phyloP scores from a whole-genome alignment of 2,329 filamentous ascomycete genomes.

The Atkinsonella texensis region DNA sequence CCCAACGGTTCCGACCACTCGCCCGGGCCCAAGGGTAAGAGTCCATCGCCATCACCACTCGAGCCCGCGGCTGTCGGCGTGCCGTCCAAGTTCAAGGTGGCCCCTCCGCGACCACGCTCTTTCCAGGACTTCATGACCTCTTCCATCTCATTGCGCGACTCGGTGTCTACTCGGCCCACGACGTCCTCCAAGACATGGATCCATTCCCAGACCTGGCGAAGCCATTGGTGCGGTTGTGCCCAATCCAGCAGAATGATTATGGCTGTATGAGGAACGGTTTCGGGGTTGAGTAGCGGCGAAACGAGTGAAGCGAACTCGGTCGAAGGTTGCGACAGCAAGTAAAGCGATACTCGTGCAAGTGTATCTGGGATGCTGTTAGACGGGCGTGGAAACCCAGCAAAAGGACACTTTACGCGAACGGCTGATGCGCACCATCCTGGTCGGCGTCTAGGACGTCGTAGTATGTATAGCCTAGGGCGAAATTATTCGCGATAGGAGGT shows the following conservation, averaged over 20 bases:
- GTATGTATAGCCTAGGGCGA: slow-evolving; percentile 88
- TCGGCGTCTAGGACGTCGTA: slow-evolving; percentile 89
- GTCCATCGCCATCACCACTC: slow-evolving; percentile 49
- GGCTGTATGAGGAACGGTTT: slow-evolving; percentile 74
- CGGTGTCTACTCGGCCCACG: slow-evolving; percentile 58
- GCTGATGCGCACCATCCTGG: slow-evolving; percentile 62
- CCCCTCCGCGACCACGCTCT: slow-evolving; percentile 57
- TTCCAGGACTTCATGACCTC: slow-evolving; percentile 74
- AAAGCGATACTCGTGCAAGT: slow-evolving; percentile 77
- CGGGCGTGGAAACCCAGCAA: not conserved
- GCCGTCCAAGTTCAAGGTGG: slow-evolving; percentile 50
- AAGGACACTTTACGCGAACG: not conserved
- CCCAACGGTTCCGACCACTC: slow-evolving; percentile 90
- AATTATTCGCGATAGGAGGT: slow-evolving; percentile 79
- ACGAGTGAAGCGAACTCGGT: slow-evolving; percentile 72
- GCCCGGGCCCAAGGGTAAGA: slow-evolving; percentile 69
- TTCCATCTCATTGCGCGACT: slow-evolving; percentile 74
- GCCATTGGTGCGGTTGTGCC: slow-evolving; percentile 87
- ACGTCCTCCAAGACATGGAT: slow-evolving; percentile 71
- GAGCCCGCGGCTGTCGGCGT: slow-evolving; percentile 41
- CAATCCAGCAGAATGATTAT: slow-evolving; percentile 91
- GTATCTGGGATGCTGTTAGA: slow-evolving; percentile 51
- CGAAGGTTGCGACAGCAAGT: slow-evolving; percentile 77
- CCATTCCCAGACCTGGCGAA: slow-evolving; percentile 82
- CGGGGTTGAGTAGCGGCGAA: slow-evolving; percentile 70